These are phyloP conservation scores for Escovopsis sp. DNA, from an alignment of 2,329 filamentous ascomycete species.

Conservation along the genomic window DNA sequence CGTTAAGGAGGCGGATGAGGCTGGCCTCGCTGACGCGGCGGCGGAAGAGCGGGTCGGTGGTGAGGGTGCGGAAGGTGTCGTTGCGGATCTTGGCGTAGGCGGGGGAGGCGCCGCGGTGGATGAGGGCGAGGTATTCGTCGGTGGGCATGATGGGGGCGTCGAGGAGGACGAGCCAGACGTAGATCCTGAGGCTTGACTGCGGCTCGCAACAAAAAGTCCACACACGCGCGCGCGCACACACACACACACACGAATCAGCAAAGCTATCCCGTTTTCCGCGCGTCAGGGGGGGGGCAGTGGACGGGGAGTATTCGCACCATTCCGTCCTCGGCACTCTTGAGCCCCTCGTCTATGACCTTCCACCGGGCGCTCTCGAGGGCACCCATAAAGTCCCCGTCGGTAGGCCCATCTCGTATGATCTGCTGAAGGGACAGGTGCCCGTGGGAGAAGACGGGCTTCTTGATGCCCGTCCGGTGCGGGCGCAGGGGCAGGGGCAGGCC, in stretches of 20 bases:
- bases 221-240: too few species aligned
- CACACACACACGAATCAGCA: too few species aligned
- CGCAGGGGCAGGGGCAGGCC: conserved; percentile 6
- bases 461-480: conserved; percentile 23
- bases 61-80: conserved; percentile 92
- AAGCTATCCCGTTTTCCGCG: too few species aligned
- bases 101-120: conserved; percentile 85
- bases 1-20: conserved; percentile 85
- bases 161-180: conserved; percentile 89
- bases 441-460: conserved; percentile 34
- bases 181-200: conserved; percentile 83
- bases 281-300: too few species aligned
- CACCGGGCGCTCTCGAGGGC: conserved; percentile 57
- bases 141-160: conserved; percentile 75
- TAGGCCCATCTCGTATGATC: conserved; percentile 67
- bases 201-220: neutral
- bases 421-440: conserved; percentile 52
- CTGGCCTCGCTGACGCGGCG: conserved; percentile 91
- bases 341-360: conserved; percentile 60
- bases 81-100: conserved; percentile 97
- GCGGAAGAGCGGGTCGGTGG: conserved; percentile 93
- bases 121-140: conserved; percentile 74
- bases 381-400: conserved; percentile 50
- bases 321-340: conserved; percentile 65
- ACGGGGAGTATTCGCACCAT: conserved; percentile 41